Conservation (phyloP, 345 rosid genomes). For the Anastatica hierochuntica region DNA sequence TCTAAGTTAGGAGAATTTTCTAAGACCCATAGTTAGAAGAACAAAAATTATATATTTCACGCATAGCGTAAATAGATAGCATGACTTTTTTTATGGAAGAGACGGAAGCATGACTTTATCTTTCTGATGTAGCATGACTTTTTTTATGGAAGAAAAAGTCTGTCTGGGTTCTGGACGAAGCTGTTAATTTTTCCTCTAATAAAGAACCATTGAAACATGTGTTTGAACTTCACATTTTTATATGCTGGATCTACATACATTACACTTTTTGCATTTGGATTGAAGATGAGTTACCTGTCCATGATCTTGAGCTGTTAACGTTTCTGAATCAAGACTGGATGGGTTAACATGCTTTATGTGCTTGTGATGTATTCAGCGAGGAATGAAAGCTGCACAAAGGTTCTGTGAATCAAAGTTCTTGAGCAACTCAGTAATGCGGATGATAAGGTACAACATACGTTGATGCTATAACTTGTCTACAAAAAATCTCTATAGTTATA, state of each 20-base stretch:
- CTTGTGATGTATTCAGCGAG: constrained; percentile 47
- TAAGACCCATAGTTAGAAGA: too few relatives aligned
- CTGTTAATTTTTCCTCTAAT: not conserved
- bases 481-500: not conserved
- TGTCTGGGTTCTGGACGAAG: not conserved
- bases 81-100: too few relatives aligned
- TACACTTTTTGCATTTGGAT: not conserved
- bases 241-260: not conserved
- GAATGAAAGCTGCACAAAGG: constrained; percentile 62
- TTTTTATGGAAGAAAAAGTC: not conserved
- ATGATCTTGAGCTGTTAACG: not conserved
- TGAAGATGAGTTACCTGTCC: not conserved
- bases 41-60: too few relatives aligned
- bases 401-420: constrained; percentile 65
- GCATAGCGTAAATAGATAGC: too few relatives aligned
- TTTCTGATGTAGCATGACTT: not conserved
- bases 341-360: not conserved
- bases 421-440: constrained; percentile 81
- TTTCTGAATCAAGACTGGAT: not conserved
- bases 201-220: not conserved
- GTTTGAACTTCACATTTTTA: not conserved
- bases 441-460: constrained; percentile 55
- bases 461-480: not conserved
- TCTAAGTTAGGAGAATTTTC: not conserved
- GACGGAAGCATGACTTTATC: too few relatives aligned